Evolutionary conservation across 225 moss, liverwort and hornwort species (phyloP).

Genomic region (Rhytidiadelphus loreus): DNA sequence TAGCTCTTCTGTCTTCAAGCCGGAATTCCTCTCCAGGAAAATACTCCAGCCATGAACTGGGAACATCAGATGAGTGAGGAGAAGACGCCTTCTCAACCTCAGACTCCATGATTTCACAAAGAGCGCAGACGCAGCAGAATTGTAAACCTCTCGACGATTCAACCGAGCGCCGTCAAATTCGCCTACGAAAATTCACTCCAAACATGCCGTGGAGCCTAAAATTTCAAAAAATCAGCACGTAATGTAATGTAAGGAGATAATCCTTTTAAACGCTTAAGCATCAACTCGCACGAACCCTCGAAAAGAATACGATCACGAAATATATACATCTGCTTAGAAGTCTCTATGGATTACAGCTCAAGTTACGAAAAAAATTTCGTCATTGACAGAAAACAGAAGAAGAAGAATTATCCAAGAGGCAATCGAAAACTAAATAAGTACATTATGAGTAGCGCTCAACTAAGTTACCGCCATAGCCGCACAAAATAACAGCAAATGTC

Average conservation of each 20-base stretch:
- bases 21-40: conserved; percentile 70
- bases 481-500: background rate
- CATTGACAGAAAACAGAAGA: background rate
- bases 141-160: background rate
- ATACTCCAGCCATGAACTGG: conserved; percentile 75
- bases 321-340: background rate
- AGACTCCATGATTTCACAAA: conserved; percentile 26
- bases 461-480: background rate
- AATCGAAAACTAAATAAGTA: background rate
- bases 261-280: background rate
- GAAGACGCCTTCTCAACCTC: conserved; percentile 35
- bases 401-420: background rate
- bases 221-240: background rate
- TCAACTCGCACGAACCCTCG: background rate
- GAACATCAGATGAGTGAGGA: conserved; percentile 26
- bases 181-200: background rate
- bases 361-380: background rate
- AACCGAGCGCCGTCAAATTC: background rate
- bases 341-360: background rate
- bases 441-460: background rate
- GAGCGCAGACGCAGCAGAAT: background rate
- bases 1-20: conserved; percentile 31
- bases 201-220: background rate
- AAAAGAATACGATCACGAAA: background rate
- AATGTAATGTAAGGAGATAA: background rate